Evolutionary conservation across 176 grass and related monocot species (phyloP).

Genomic region (Puya raimondii): DNA sequence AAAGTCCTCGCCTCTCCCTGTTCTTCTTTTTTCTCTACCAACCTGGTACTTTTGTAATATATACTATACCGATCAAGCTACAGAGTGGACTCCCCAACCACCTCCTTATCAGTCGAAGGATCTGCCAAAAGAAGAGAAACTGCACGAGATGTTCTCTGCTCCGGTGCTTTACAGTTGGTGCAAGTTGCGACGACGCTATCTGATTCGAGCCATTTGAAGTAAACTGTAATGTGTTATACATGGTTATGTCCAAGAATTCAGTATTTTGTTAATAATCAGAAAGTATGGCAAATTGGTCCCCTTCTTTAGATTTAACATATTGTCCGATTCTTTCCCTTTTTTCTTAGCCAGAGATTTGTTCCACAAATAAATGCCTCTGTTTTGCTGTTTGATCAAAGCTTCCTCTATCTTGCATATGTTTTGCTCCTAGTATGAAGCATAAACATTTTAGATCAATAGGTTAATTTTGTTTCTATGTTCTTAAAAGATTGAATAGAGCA

Average conservation of each 20-base stretch:
- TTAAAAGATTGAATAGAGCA: too few relatives aligned
- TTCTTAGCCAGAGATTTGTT: too few relatives aligned
- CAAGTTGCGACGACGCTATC: not conserved
- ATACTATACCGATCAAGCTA: constrained; percentile 28
- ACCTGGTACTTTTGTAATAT: constrained; percentile 22
- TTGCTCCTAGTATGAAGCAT: too few relatives aligned
- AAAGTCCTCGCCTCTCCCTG: constrained; percentile 24
- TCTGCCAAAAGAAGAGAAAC: not conserved
- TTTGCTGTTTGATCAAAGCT: too few relatives aligned
- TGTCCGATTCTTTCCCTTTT: too few relatives aligned
- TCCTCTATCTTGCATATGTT: too few relatives aligned
- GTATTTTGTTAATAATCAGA: constrained; percentile 33
- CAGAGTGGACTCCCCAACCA: too few relatives aligned
- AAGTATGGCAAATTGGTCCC: constrained; percentile 40
- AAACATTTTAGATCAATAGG: too few relatives aligned
- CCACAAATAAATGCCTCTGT: too few relatives aligned
- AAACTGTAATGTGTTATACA: not conserved
- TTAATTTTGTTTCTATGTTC: too few relatives aligned
- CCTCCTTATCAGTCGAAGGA: not conserved
- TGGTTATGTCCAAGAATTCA: not conserved
- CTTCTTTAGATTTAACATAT: constrained; percentile 28
- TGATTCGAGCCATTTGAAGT: not conserved
- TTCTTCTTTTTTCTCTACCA: not conserved
- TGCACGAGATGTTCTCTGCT: not conserved
- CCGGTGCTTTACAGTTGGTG: constrained; percentile 10